phyloP scores from a whole-genome alignment of 2,329 filamentous ascomycete genomes.

The Dendrostoma leiphaemia region DNA sequence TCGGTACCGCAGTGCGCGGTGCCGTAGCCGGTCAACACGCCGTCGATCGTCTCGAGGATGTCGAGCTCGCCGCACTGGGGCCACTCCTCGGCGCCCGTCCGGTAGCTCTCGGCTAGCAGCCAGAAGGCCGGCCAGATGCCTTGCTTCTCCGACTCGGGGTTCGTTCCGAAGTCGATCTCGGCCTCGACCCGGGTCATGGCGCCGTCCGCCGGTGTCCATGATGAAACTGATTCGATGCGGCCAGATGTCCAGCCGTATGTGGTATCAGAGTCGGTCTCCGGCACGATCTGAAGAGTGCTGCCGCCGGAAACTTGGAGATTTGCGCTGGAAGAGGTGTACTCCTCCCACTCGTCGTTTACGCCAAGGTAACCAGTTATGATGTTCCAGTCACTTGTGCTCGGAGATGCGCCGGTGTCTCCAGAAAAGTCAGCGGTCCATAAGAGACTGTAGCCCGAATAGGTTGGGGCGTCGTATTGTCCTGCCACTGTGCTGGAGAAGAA shows the following conservation, averaged over 20 bases:
- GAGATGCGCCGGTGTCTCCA: slow-evolving; percentile 35
- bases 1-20: slow-evolving; percentile 48
- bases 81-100: slow-evolving; percentile 41
- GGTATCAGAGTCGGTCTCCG: slow-evolving; percentile 32
- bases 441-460: slow-evolving; percentile 38
- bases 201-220: slow-evolving; percentile 42
- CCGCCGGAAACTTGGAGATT: slow-evolving; percentile 53
- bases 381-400: slow-evolving; percentile 43
- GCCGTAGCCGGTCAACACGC: slow-evolving; percentile 42
- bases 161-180: slow-evolving; percentile 42
- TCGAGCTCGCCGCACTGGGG: slow-evolving; percentile 51
- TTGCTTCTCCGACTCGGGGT: slow-evolving; percentile 37
- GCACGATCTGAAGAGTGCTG: slow-evolving; percentile 49
- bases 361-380: slow-evolving; percentile 41
- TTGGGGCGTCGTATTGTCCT: slow-evolving; percentile 26
- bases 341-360: slow-evolving; percentile 48
- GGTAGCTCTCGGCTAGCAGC: slow-evolving; percentile 47
- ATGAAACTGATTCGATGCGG: slow-evolving; percentile 45
- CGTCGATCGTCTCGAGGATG: slow-evolving; percentile 49
- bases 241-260: slow-evolving; percentile 47
- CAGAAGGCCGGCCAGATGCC: slow-evolving; percentile 55
- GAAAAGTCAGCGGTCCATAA: slow-evolving; percentile 47
- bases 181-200: slow-evolving; percentile 42
- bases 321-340: slow-evolving; percentile 40
- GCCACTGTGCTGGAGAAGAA: neutral